phyloP scores from a whole-genome alignment of 805 yeast genomes.

The Maudiozyma barnettii region DNA sequence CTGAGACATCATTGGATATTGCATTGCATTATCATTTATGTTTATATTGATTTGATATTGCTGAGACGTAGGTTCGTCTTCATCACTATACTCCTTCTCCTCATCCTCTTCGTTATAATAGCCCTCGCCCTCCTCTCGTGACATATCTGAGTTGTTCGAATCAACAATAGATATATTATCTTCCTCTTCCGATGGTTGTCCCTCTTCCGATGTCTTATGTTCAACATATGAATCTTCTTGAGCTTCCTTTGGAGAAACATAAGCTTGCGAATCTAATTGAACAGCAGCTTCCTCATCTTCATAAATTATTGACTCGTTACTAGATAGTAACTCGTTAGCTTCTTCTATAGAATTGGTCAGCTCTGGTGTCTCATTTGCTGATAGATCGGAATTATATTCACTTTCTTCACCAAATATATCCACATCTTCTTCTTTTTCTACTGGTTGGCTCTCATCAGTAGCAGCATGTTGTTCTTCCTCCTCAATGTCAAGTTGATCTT shows the following conservation, averaged over 20 bases:
- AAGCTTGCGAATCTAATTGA: too few species aligned
- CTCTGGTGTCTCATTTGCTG: not conserved
- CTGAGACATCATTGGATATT: too few species aligned
- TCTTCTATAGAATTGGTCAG: not conserved
- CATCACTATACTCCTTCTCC: too few species aligned
- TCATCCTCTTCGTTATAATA: too few species aligned
- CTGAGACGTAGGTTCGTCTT: too few species aligned
- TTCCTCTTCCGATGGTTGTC: not conserved
- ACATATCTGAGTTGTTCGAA: constrained; percentile 15
- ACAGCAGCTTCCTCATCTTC: too few species aligned
- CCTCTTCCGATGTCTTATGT: too few species aligned
- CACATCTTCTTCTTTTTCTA: not conserved
- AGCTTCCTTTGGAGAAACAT: too few species aligned
- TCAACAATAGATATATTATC: constrained; percentile 7
- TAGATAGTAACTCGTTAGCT: not conserved
- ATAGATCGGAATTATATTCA: not conserved
- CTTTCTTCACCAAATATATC: not conserved
- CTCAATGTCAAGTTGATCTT: not conserved
- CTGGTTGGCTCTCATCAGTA: not conserved
- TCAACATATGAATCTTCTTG: too few species aligned
- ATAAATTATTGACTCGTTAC: not conserved
- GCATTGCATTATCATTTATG: too few species aligned
- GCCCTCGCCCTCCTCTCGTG: constrained; percentile 2
- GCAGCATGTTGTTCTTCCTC: not conserved
- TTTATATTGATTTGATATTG: too few species aligned